phyloP scores from a whole-genome alignment of 306 rosid genomes.

The Vigna trinervia region DNA sequence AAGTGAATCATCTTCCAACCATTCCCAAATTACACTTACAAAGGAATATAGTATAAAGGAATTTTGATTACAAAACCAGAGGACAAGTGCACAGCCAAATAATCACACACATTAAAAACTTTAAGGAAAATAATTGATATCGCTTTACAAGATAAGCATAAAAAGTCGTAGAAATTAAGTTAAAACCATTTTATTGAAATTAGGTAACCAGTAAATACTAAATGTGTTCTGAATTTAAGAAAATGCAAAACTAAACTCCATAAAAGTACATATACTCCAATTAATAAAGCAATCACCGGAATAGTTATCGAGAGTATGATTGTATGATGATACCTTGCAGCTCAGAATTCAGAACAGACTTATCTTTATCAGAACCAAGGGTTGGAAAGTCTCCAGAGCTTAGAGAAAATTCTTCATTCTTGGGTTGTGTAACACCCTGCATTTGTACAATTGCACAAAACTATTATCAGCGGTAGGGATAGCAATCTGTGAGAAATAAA shows the following conservation, averaged over 20 bases:
- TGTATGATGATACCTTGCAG: constrained; percentile 60
- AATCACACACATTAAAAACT: background rate
- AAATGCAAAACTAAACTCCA: background rate
- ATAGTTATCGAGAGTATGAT: constrained; percentile 4
- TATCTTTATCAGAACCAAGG: constrained; percentile 92
- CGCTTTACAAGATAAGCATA: background rate
- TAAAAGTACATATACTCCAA: background rate
- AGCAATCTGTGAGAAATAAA: constrained; percentile 10
- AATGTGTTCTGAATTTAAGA: constrained; percentile 1
- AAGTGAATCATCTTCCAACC: background rate
- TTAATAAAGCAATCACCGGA: constrained; percentile 13
- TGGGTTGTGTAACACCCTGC: constrained; percentile 71
- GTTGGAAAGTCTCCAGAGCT: constrained; percentile 96
- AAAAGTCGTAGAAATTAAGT: background rate
- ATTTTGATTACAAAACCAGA: background rate
- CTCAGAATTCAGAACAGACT: constrained; percentile 61
- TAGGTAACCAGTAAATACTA: constrained; percentile 8
- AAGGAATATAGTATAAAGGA: background rate
- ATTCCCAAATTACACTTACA: background rate
- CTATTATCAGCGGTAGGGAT: constrained; percentile 7
- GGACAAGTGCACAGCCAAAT: background rate
- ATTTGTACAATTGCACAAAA: constrained; percentile 21
- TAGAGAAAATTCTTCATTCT: constrained; percentile 77
- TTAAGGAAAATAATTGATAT: background rate
- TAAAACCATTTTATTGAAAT: constrained; percentile 5